phyloP scores from a whole-genome alignment of 169 alveolate genomes.

The Plasmodium blacklocki region DNA sequence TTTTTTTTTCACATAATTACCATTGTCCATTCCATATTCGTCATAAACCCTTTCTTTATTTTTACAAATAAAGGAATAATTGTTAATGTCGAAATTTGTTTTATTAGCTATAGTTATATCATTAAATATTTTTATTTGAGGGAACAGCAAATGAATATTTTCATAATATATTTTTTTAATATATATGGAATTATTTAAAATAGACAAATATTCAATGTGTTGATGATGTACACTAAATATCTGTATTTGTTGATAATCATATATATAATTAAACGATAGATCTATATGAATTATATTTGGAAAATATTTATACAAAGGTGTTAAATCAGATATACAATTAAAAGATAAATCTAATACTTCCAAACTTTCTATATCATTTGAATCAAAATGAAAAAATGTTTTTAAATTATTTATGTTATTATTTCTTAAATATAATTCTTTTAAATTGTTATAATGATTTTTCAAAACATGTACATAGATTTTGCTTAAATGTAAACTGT shows the following conservation, averaged over 20 bases:
- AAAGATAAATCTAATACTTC: slow-evolving; percentile 45
- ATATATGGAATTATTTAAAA: slow-evolving; percentile 41
- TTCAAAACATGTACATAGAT: background rate
- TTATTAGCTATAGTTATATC: slow-evolving; percentile 75
- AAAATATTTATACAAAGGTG: slow-evolving; percentile 45
- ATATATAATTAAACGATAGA: slow-evolving; percentile 43
- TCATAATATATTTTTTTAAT: slow-evolving; percentile 1
- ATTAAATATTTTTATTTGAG: slow-evolving; percentile 77
- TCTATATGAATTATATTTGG: slow-evolving; percentile 23
- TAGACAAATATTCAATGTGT: slow-evolving; percentile 22
- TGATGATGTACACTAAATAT: slow-evolving; percentile 38
- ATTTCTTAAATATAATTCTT: slow-evolving; percentile 48
- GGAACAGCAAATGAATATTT: slow-evolving; percentile 73
- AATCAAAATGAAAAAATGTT: slow-evolving; percentile 24
- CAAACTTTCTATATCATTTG: slow-evolving; percentile 27
- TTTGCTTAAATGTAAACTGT: slow-evolving; percentile 24
- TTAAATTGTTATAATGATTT: slow-evolving; percentile 9
- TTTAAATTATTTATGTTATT: slow-evolving; percentile 48
- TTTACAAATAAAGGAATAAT: background rate
- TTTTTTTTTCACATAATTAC: background rate
- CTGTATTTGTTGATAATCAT: slow-evolving; percentile 41
- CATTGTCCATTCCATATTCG: background rate
- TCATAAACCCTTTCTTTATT: background rate
- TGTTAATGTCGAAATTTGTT: slow-evolving; percentile 76
- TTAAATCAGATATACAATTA: slow-evolving; percentile 30